Base-by-base conservation (phyloP, 176 grass and related monocot species). In the Triticum turgidum region DNA sequence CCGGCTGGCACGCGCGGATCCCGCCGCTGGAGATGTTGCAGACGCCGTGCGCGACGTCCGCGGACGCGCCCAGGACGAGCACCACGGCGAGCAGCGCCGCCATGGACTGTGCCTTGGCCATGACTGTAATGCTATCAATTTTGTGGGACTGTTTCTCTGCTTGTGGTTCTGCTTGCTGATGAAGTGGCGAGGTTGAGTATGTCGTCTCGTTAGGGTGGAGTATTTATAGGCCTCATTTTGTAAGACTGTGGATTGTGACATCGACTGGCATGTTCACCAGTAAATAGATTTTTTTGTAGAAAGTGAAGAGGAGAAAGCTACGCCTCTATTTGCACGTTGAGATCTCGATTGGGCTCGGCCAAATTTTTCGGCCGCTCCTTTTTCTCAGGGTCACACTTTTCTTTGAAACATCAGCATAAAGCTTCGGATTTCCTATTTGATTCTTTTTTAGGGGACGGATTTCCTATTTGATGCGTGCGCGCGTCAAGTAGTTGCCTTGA, bases 11-110 rank as follows among this genome's bases (percentile, higher is more conserved):
- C 35, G 63, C 73, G 6, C 64, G 41, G 51, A 91, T 45, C 4
- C 78, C 79, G 1, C 65, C 21, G 51, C 34, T 39, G 0, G 89
- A 86, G 15, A 91, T 65, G 89, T 94, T 91, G 68, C 89, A 94
- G 35, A 94, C 66, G 34, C 56, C 86, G 64, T 70, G 70, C 25
- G 79, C 87, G 35, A 79, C 21, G 56, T 44, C 61, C 6, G 33
- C 44, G 0, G 73, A 77, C 29, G 49, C 30, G 11, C n/a, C 63
- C 17, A 82, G 64, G 20, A 88, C 27, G 8, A 83, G 20, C 73
- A 69, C 1, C 13, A 71, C 10, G 37, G 64, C n/a, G 13, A 88
- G 64, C 9, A 88, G 80, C 27, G 14, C 9, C 0, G 27, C 54
- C 62, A 42, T 44, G 41, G 34, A 34, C 15, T 11, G 22, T 68